A percentile compares a stretch with the other conserved stretches of the same genome.
phyloP scores from a whole-genome alignment of 352 stramenopile species.

The Globisporangium heterothallicum region DNA sequence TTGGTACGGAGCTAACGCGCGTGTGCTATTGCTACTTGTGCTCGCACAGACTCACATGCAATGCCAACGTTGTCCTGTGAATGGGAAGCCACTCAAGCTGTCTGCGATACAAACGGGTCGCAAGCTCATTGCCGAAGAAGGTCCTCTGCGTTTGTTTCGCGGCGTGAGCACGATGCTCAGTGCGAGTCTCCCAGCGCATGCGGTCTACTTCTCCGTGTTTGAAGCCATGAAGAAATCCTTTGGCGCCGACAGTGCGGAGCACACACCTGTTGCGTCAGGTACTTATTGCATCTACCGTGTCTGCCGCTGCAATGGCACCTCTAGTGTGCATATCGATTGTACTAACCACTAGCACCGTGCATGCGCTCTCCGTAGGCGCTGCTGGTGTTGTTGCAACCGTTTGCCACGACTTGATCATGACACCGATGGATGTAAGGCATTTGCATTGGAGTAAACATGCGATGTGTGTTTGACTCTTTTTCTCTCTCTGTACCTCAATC shows the following conservation, averaged over 20 bases:
- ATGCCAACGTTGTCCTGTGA: slow-evolving; percentile 78
- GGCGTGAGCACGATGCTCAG: slow-evolving; percentile 96
- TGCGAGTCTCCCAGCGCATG: slow-evolving; percentile 96
- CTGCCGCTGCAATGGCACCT: neutral
- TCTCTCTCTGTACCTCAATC: neutral
- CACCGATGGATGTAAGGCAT: slow-evolving; percentile 91
- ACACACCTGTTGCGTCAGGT: slow-evolving; percentile 69
- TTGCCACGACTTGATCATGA: slow-evolving; percentile 98
- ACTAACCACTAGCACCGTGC: neutral
- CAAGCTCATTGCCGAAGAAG: slow-evolving; percentile 62
- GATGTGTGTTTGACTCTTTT: neutral
- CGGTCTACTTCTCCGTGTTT: slow-evolving; percentile 92
- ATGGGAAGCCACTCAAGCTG: slow-evolving; percentile 47
- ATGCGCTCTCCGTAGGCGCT: slow-evolving; percentile 38
- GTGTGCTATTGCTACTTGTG: neutral
- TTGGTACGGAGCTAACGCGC: no score
- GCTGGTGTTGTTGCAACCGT: slow-evolving; percentile 93
- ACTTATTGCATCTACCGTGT: slow-evolving; percentile 1
- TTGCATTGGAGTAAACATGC: no score
- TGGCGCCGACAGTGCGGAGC: slow-evolving; percentile 59
- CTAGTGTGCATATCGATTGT: neutral
- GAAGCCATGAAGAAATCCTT: slow-evolving; percentile 84
- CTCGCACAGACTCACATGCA: slow-evolving; percentile 95
- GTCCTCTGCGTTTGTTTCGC: slow-evolving; percentile 89
- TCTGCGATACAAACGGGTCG: slow-evolving; percentile 59